Base-by-base conservation (phyloP, 352 stramenopile genomes). In the Stramenopiles sp. region DNA sequence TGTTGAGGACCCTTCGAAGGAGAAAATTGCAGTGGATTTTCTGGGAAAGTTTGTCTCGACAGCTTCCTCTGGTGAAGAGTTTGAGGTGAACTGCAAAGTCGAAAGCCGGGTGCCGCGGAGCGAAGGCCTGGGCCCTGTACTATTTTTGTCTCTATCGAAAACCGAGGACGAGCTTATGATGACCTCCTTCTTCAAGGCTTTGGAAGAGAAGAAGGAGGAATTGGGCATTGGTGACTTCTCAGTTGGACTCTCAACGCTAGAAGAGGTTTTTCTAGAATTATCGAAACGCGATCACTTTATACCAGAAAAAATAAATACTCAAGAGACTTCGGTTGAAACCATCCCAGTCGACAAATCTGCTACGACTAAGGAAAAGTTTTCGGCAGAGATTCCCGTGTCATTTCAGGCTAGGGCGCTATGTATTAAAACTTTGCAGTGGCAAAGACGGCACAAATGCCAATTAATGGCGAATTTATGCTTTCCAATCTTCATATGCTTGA, bases 241-340 rank as follows among this genome's bases (percentile, higher is more conserved):
- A 67, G 71, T 81, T 32, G 32, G 33, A 14, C 76, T 80, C 14
- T 80, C 76, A 67, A 81, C 76, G 4, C 32, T 81, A 14, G 76
- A 81, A 80, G 76, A 81, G 33, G 76, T 81, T 8, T 81, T 81
- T 71, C 14, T 81, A 14, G 33, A 80, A 81, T 71, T 81, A 14
- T 75, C 76, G 14, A 81, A 81, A 44, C 33, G 71, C 22, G 76
- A 81, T 80, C 30, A 81, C 8, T 78, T 78, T 78, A 78, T 78
- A 14, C 39, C 39, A 55, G 39, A 14, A n/a, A n/a, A n/a, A n/a
- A n/a, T n/a, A n/a, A n/a, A n/a, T n/a, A n/a, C n/a, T n/a, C 55
- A 71, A 71, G 22, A 71, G 55, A 71, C 55, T 71, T 25, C 55
- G 55, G 22, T 22, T 71, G 22, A 25, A 22, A 27, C 55, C 55